These are phyloP conservation scores for Cenchrus fungigraminus DNA, from an alignment of 176 grass and related monocot genomes.

Conservation along the genomic window DNA sequence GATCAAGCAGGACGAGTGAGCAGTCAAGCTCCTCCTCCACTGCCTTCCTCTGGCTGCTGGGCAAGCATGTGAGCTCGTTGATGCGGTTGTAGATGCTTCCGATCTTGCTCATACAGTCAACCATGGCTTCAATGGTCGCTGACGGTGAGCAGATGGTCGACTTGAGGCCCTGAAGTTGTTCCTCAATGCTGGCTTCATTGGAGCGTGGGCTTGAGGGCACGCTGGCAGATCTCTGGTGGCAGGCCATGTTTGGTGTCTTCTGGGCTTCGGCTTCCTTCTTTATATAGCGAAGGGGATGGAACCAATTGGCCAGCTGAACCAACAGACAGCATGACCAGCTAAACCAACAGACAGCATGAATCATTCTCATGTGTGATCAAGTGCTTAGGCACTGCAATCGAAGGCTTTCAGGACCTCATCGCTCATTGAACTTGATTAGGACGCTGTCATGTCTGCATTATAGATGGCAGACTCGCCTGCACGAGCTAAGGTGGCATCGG, in stretches of 20 bases:
- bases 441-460: too few relatives aligned
- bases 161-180: constrained; percentile 3
- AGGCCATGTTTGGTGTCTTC: not conserved
- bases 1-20: too few relatives aligned
- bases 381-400: not conserved
- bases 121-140: not conserved
- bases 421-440: too few relatives aligned
- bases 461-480: too few relatives aligned
- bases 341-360: constrained; percentile 14
- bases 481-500: too few relatives aligned
- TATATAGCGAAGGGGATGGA: constrained; percentile 8
- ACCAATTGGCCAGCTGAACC: not conserved
- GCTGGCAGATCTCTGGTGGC: not conserved
- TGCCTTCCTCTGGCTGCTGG: too few relatives aligned
- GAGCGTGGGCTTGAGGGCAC: constrained; percentile 4
- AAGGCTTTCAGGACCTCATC: too few relatives aligned
- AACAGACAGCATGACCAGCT: not conserved
- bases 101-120: constrained; percentile 10
- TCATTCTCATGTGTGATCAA: constrained; percentile 16
- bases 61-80: too few relatives aligned
- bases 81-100: constrained; percentile 28
- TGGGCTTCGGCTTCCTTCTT: not conserved
- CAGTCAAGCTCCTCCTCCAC: too few relatives aligned
- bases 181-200: not conserved
- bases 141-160: constrained; percentile 10